Evolutionary conservation across 2,329 filamentous ascomycete genomes (phyloP).

Genomic region (Alternaria sp.): DNA sequence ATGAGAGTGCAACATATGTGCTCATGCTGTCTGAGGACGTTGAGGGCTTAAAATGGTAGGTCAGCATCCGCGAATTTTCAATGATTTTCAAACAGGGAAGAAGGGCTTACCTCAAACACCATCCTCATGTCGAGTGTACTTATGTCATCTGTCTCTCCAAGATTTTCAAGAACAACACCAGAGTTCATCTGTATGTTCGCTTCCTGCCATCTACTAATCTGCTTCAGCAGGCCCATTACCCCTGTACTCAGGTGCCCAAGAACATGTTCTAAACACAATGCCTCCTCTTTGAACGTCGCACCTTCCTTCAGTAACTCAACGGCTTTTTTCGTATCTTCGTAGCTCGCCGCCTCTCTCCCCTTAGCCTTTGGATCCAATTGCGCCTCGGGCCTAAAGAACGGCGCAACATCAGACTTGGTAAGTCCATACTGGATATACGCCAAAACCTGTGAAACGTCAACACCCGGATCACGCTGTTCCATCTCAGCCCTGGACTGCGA

Average conservation of each 20-base stretch:
- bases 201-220: slow-evolving; percentile 56
- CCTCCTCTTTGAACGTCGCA: slow-evolving; percentile 51
- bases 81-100: background rate
- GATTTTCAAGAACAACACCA: slow-evolving; percentile 63
- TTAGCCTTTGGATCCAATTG: slow-evolving; percentile 27
- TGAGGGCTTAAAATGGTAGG: background rate
- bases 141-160: slow-evolving; percentile 36
- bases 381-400: slow-evolving; percentile 63
- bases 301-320: slow-evolving; percentile 54
- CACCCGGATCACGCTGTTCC: slow-evolving; percentile 77
- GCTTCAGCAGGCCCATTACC: slow-evolving; percentile 44
- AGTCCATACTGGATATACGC: slow-evolving; percentile 80
- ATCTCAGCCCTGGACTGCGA: slow-evolving; percentile 72
- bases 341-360: slow-evolving; percentile 22
- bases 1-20: slow-evolving; percentile 40
- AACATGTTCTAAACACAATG: slow-evolving; percentile 53
- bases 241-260: slow-evolving; percentile 45
- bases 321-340: slow-evolving; percentile 47
- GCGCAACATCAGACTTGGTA: slow-evolving; percentile 69
- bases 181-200: slow-evolving; percentile 71
- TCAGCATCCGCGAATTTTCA: background rate
- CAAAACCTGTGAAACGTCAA: slow-evolving; percentile 77
- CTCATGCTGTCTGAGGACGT: slow-evolving; percentile 22
- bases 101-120: slow-evolving; percentile 58
- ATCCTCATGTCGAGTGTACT: slow-evolving; percentile 66